A percentile compares a stretch with the other conserved stretches of the same genome.
Evolutionary conservation across 2,329 filamentous ascomycete species (phyloP).

Genomic region (Decorospora gaudefroyi): DNA sequence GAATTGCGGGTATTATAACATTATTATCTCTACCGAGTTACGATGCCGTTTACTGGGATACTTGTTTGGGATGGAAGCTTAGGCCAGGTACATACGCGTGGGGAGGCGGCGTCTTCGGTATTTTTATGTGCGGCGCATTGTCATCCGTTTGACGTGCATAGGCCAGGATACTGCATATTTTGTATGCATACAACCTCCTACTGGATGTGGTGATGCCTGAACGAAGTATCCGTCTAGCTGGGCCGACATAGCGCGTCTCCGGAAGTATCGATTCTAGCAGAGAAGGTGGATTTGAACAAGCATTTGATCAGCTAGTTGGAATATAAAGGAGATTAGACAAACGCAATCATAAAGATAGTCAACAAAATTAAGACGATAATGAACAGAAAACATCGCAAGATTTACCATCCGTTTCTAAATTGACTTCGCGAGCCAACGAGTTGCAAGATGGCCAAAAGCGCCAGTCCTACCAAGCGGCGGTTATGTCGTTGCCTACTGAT

Average conservation of each 20-base stretch:
- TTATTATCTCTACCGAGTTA: background rate
- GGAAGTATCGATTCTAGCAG: background rate
- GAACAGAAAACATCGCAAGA: too few species aligned
- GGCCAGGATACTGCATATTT: slow-evolving; percentile 2
- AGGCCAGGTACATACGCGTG: slow-evolving; percentile 1
- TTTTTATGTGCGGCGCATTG: background rate
- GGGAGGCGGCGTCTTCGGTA: slow-evolving; percentile 1
- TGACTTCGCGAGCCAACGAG: too few species aligned
- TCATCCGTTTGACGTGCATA: slow-evolving; percentile 9
- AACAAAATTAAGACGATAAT: too few species aligned
- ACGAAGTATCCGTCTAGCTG: too few species aligned
- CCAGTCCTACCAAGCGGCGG: too few species aligned
- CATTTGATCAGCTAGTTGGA: background rate
- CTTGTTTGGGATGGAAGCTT: background rate
- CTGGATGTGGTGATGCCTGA: too few species aligned
- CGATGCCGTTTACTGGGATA: background rate
- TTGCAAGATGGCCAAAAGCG: too few species aligned
- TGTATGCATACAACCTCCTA: too few species aligned
- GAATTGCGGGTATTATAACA: background rate
- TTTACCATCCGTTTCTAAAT: too few species aligned
- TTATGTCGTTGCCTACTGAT: too few species aligned
- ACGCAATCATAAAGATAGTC: too few species aligned
- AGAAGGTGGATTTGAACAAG: background rate
- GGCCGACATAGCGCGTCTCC: background rate
- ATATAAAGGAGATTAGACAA: too few species aligned